Percentiles rank a stretch among this genome's conserved stretches.
phyloP scores from a whole-genome alignment of 352 stramenopile species.

The Phytophthora constricta region DNA sequence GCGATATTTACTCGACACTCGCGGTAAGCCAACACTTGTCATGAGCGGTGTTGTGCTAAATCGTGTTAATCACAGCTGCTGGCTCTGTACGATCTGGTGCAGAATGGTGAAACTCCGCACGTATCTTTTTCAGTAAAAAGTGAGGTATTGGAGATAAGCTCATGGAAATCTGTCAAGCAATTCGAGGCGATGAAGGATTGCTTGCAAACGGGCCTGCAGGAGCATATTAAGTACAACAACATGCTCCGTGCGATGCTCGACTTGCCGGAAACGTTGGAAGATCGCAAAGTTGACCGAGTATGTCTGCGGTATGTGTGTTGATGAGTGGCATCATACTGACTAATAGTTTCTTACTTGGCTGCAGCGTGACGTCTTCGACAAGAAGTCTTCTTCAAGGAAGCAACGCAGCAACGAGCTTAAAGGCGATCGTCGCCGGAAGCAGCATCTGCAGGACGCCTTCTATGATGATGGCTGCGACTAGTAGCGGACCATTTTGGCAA shows the following conservation, averaged over 20 bases:
- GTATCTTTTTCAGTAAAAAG: conserved; percentile 81
- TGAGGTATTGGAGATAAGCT: conserved; percentile 75
- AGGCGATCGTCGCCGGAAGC: conserved; percentile 76
- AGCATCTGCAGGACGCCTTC: conserved; percentile 80
- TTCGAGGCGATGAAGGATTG: conserved; percentile 84
- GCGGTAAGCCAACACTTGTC: conserved; percentile 43
- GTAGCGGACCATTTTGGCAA: conserved; percentile 2
- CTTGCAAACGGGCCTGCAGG: conserved; percentile 74
- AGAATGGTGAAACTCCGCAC: conserved; percentile 84
- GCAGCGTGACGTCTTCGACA: conserved; percentile 83
- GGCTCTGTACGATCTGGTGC: background rate
- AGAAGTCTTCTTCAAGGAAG: conserved; percentile 80
- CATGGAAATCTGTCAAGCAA: conserved; percentile 84
- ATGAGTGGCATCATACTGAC: conserved; percentile 6
- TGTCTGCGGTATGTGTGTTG: conserved; percentile 13
- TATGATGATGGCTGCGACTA: conserved; percentile 54
- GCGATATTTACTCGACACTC: conserved; percentile 83
- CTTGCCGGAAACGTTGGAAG: conserved; percentile 78
- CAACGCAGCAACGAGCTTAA: conserved; percentile 85
- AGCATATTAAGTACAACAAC: conserved; percentile 92
- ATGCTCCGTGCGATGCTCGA: conserved; percentile 77
- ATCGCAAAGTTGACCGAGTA: conserved; percentile 74
- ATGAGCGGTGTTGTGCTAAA: background rate
- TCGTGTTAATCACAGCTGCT: background rate
- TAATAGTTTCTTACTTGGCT: conserved; percentile 10